phyloP scores from a whole-genome alignment of 2,329 filamentous ascomycete genomes.

The Cladosporium austrohemisphaericum region DNA sequence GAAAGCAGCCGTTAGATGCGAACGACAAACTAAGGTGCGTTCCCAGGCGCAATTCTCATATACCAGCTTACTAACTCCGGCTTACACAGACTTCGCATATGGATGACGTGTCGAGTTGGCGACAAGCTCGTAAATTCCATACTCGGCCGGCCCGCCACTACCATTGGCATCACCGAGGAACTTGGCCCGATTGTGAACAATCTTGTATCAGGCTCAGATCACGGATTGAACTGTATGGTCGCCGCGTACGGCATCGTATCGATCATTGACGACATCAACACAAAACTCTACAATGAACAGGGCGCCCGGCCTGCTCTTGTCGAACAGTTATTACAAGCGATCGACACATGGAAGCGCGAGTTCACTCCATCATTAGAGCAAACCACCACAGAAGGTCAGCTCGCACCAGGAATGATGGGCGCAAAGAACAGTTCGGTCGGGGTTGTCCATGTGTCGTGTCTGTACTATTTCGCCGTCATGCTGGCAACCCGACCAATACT shows the following conservation, averaged over 20 bases:
- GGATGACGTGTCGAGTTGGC: slow-evolving; percentile 12
- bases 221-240: slow-evolving; percentile 1
- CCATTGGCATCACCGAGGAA: slow-evolving; percentile 19
- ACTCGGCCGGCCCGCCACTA: slow-evolving; percentile 24
- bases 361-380: neutral
- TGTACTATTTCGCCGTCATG: slow-evolving; percentile 59
- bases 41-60: slow-evolving; percentile 17
- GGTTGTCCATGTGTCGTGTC: slow-evolving; percentile 51
- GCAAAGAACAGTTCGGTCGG: slow-evolving; percentile 19
- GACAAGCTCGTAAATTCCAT: slow-evolving; percentile 15
- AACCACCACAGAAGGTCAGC: neutral
- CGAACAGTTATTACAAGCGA: slow-evolving; percentile 13
- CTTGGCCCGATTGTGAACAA: slow-evolving; percentile 7
- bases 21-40: slow-evolving; percentile 17
- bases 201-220: neutral
- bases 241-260: slow-evolving; percentile 10
- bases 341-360: slow-evolving; percentile 17
- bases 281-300: slow-evolving; percentile 8
- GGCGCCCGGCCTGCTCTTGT: slow-evolving; percentile 1
- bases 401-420: neutral
- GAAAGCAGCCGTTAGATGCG: slow-evolving; percentile 18
- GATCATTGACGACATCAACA: slow-evolving; percentile 15
- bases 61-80: slow-evolving; percentile 18
- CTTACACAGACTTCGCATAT: slow-evolving; percentile 12
- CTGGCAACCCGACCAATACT: slow-evolving; percentile 55